A percentile compares a stretch with the other conserved stretches of the same genome.
Conservation (phyloP, 192 early-diverging fungal genomes). For the Rhizoclosmatium globosum region DNA sequence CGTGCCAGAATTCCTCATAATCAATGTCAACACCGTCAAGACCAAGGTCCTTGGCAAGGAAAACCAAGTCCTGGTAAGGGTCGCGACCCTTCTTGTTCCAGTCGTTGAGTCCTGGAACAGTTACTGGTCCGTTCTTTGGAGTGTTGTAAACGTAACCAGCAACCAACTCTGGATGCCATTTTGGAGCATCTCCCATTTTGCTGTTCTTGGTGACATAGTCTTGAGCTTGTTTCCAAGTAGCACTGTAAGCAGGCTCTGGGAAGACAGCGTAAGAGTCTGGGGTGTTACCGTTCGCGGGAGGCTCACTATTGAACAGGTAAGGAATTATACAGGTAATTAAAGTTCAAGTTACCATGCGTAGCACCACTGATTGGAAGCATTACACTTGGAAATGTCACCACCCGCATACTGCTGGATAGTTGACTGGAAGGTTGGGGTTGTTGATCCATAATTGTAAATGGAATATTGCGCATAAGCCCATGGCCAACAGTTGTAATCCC, state of each 20-base stretch:
- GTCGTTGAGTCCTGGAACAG: not conserved
- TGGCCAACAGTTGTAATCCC: conserved; percentile 31
- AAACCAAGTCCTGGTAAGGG: conserved; percentile 31
- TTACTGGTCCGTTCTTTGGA: not conserved
- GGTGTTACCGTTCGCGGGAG: conserved; percentile 19
- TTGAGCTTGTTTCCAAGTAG: conserved; percentile 30
- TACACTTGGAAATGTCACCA: conserved; percentile 12
- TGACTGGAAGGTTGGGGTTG: conserved; percentile 20
- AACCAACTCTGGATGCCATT: conserved; percentile 25
- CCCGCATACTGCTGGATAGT: conserved; percentile 24
- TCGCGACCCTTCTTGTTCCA: conserved; percentile 18
- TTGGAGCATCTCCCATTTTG: conserved; percentile 1
- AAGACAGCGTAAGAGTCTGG: conserved; percentile 17
- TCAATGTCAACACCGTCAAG: conserved; percentile 32
- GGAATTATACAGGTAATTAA: too few species aligned
- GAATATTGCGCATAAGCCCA: conserved; percentile 9
- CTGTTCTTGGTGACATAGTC: conserved; percentile 19
- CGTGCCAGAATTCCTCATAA: conserved; percentile 33
- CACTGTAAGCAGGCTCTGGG: conserved; percentile 25
- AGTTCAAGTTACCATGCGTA: not conserved
- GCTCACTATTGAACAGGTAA: not conserved
- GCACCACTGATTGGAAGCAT: conserved; percentile 19
- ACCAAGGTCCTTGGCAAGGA: conserved; percentile 23
- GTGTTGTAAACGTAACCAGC: conserved; percentile 2
- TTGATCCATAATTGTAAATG: conserved; percentile 27